phyloP scores from a whole-genome alignment of 306 rosid species.

The Gynostemma pentaphyllum region DNA sequence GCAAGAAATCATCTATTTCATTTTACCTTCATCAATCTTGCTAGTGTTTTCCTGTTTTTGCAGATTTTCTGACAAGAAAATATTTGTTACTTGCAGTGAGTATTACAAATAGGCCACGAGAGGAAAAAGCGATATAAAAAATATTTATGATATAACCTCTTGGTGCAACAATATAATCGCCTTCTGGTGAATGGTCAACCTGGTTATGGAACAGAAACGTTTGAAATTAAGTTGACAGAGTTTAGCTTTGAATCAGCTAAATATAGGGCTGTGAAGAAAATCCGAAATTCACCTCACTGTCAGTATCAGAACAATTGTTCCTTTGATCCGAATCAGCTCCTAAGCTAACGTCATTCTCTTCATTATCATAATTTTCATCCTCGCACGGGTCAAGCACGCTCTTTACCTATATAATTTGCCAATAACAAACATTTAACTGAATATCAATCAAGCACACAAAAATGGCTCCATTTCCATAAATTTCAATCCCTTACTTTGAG shows the following conservation, averaged over 20 bases:
- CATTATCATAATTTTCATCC: conserved; percentile 40
- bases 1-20: not conserved
- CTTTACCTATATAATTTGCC: conserved; percentile 28
- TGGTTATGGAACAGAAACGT: conserved; percentile 19
- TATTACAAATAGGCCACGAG: not conserved
- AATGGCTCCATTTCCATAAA: not conserved
- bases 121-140: not conserved
- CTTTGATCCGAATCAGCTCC: conserved; percentile 36
- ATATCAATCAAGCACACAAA: conserved; percentile 1
- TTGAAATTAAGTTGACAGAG: not conserved
- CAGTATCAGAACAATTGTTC: conserved; percentile 32
- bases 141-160: conserved; percentile 31
- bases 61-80: conserved; percentile 41
- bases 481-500: conserved; percentile 52
- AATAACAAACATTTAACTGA: not conserved
- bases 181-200: conserved; percentile 57
- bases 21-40: conserved; percentile 61
- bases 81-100: conserved; percentile 6
- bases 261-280: not conserved
- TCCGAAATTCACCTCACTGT: conserved; percentile 34
- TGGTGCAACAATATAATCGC: conserved; percentile 58
- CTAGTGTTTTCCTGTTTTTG: conserved; percentile 37
- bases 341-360: conserved; percentile 35
- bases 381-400: conserved; percentile 53
- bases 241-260: not conserved